Evolutionary conservation across 2,329 filamentous ascomycete species (phyloP).

Genomic region (Botrytis hyacinthi): DNA sequence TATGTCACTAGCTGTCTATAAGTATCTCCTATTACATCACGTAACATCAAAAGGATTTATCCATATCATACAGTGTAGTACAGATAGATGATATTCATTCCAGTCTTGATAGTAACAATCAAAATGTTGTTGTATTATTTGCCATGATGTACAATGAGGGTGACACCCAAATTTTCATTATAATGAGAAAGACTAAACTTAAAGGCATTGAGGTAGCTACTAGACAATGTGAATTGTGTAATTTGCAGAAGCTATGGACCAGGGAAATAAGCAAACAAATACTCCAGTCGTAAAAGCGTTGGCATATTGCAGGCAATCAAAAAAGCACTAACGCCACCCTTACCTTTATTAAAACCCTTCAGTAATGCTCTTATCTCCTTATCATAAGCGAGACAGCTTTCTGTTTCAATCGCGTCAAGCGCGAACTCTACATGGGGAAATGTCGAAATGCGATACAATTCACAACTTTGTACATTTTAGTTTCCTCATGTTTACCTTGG

Average conservation of each 20-base stretch:
- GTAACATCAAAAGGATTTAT: not conserved
- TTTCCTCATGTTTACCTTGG: too few relatives aligned
- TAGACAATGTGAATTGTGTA: not conserved
- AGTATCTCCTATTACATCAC: not conserved
- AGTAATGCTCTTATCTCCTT: too few relatives aligned
- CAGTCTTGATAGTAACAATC: not conserved
- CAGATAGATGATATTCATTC: not conserved
- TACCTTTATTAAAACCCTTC: too few relatives aligned
- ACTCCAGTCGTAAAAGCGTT: too few relatives aligned
- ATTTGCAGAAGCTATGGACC: not conserved
- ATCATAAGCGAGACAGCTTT: too few relatives aligned
- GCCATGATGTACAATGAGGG: not conserved
- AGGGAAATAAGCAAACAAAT: not conserved
- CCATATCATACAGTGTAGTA: not conserved
- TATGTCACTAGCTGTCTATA: not conserved
- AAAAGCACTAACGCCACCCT: too few relatives aligned
- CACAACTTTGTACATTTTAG: too few relatives aligned
- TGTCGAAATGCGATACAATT: too few relatives aligned
- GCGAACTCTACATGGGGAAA: too few relatives aligned
- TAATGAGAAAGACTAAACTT: not conserved
- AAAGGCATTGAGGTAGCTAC: not conserved
- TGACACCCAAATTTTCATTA: not conserved
- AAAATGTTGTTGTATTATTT: not conserved
- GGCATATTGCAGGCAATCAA: too few relatives aligned
- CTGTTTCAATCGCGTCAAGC: too few relatives aligned